phyloP scores from a whole-genome alignment of 257 asterid genomes.

The Solanum appendiculatum region DNA sequence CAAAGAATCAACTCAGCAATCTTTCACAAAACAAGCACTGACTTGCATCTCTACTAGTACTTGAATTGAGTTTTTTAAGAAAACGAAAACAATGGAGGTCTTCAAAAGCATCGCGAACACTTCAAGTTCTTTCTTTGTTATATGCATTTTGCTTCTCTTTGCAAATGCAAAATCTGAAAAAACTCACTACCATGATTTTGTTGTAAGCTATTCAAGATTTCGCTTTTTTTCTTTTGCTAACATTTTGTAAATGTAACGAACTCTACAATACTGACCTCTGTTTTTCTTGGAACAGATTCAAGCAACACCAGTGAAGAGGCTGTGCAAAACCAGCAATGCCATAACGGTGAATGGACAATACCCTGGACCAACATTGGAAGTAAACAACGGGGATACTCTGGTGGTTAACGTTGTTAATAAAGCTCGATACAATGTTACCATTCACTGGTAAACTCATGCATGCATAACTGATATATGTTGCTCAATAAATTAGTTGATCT shows the following conservation, averaged over 20 bases:
- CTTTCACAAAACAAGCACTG: constrained; percentile 12
- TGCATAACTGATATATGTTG: no score
- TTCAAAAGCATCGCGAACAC: not conserved
- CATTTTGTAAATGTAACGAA: not conserved
- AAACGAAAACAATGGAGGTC: constrained; percentile 7
- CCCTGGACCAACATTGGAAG: constrained; percentile 79
- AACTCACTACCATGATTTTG: constrained; percentile 52
- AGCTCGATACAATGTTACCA: constrained; percentile 71
- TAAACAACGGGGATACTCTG: constrained; percentile 68
- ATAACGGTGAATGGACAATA: constrained; percentile 71
- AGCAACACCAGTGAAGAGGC: constrained; percentile 86
- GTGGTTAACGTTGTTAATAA: constrained; percentile 56
- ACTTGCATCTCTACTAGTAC: not conserved
- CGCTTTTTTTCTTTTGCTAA: not conserved
- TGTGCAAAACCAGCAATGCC: constrained; percentile 42
- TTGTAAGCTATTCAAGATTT: constrained; percentile 27
- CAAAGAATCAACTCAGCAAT: not conserved
- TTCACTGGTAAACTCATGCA: constrained; percentile 57
- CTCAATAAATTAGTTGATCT: no score
- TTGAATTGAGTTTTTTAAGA: not conserved
- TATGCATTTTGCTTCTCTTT: constrained; percentile 21
- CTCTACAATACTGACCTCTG: not conserved
- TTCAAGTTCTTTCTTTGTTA: constrained; percentile 12
- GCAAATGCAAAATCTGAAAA: constrained; percentile 36
- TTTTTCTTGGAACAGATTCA: constrained; percentile 35